Percentiles rank a stretch among this genome's conserved stretches.
phyloP scores from a whole-genome alignment of 78 protist species.

The Blattamonas nauphoetae region DNA sequence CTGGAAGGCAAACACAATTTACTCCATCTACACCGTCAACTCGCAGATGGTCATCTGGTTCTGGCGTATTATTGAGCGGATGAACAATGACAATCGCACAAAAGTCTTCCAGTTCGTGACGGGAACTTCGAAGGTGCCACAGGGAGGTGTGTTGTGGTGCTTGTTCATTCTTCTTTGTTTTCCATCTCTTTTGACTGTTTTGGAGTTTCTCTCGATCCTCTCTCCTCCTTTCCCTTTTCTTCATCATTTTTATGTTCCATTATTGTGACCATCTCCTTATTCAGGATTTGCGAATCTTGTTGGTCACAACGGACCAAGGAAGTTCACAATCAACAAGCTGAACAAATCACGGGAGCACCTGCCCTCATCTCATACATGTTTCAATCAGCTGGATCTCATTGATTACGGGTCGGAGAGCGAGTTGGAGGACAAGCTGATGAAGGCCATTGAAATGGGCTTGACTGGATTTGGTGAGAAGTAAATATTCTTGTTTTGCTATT shows the following conservation, averaged over 20 bases:
- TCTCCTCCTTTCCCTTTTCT: not conserved
- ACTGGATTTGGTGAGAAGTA: slow-evolving; percentile 3
- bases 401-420: not conserved
- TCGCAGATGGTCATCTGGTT: slow-evolving; percentile 1
- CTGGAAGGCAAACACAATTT: slow-evolving; percentile 14
- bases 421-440: not conserved
- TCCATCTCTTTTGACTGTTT: not conserved
- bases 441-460: not conserved
- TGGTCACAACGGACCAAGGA: not conserved
- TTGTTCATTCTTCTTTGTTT: not conserved
- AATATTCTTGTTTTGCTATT: not conserved
- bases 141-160: not conserved
- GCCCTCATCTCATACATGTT: slow-evolving; percentile 15
- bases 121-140: slow-evolving; percentile 15
- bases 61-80: slow-evolving; percentile 10
- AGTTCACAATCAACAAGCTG: not conserved
- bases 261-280: not conserved
- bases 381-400: slow-evolving; percentile 15
- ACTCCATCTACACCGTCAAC: not conserved
- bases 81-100: slow-evolving; percentile 1
- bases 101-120: slow-evolving; percentile 16
- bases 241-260: not conserved
- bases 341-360: slow-evolving; percentile 1
- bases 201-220: not conserved
- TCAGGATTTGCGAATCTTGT: slow-evolving; percentile 7